Evolutionary conservation across 2,329 filamentous ascomycete species (phyloP).

Genomic region (Clarireedia hainanense): DNA sequence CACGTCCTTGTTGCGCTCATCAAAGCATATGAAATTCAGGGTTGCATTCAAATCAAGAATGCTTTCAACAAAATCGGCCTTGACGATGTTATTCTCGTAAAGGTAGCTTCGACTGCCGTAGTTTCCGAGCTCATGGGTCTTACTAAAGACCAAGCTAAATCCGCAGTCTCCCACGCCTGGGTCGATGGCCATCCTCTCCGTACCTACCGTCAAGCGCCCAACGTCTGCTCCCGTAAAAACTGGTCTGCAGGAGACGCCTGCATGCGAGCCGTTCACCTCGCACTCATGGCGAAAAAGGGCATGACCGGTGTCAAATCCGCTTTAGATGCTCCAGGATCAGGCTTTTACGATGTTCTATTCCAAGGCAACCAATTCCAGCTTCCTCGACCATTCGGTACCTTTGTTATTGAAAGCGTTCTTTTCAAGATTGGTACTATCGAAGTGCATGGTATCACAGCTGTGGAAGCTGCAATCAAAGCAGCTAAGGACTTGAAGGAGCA

Average conservation of each 20-base stretch:
- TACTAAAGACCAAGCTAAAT: constrained; percentile 27
- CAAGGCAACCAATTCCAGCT: constrained; percentile 17
- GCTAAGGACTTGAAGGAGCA: constrained; percentile 9
- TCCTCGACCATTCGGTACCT: constrained; percentile 14
- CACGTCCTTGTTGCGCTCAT: constrained; percentile 30
- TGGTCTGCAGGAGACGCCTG: constrained; percentile 37
- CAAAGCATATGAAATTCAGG: constrained; percentile 38
- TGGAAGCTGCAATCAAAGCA: constrained; percentile 28
- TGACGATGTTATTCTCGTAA: constrained; percentile 36
- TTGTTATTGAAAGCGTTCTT: constrained; percentile 25
- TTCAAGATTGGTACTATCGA: constrained; percentile 25
- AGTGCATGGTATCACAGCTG: constrained; percentile 30
- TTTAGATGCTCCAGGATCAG: constrained; percentile 30
- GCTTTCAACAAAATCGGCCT: constrained; percentile 34
- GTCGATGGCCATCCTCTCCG: constrained; percentile 33
- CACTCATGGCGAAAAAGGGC: constrained; percentile 24
- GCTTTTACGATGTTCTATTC: constrained; percentile 29
- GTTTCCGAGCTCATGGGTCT: constrained; percentile 33
- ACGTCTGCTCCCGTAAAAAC: constrained; percentile 33
- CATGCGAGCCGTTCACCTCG: constrained; percentile 34
- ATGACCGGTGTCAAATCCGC: constrained; percentile 27
- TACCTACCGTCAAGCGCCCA: constrained; percentile 29
- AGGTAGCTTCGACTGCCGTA: constrained; percentile 34
- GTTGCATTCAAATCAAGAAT: constrained; percentile 31
- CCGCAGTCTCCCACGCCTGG: constrained; percentile 34